Evolutionary conservation across 2,329 filamentous ascomycete species (phyloP).

Genomic region (Colletotrichum zoysiae): DNA sequence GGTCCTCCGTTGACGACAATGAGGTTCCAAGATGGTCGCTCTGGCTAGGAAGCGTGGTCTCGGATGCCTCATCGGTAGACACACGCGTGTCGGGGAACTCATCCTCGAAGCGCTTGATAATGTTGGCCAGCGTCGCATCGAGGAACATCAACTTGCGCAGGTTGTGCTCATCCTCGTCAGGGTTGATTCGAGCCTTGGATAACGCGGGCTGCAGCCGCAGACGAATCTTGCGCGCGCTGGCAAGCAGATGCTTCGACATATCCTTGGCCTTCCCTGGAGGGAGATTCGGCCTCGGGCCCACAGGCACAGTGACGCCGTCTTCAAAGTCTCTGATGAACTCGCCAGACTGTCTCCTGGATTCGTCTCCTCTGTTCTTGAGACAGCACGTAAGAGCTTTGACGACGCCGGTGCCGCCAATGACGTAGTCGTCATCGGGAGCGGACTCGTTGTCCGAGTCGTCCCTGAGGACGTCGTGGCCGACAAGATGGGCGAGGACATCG

Average conservation of each 20-base stretch:
- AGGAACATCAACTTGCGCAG: slow-evolving; percentile 90
- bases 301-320: slow-evolving; percentile 61
- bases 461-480: slow-evolving; percentile 74
- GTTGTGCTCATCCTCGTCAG: slow-evolving; percentile 76
- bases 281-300: slow-evolving; percentile 50
- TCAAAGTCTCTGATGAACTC: slow-evolving; percentile 67
- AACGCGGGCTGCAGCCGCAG: slow-evolving; percentile 86
- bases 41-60: slow-evolving; percentile 46
- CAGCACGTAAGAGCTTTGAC: slow-evolving; percentile 95
- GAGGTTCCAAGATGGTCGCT: slow-evolving; percentile 47
- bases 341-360: slow-evolving; percentile 66
- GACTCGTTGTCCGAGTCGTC: slow-evolving; percentile 72
- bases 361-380: slow-evolving; percentile 81
- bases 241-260: slow-evolving; percentile 91
- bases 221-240: slow-evolving; percentile 90
- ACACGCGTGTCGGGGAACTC: slow-evolving; percentile 91
- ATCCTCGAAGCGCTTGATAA: slow-evolving; percentile 95
- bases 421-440: slow-evolving; percentile 91
- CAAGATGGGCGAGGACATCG: slow-evolving; percentile 87
- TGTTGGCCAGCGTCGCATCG: slow-evolving; percentile 87
- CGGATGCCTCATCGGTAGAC: slow-evolving; percentile 48
- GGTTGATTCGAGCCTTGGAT: slow-evolving; percentile 76
- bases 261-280: slow-evolving; percentile 80
- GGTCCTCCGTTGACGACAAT: slow-evolving; percentile 51
- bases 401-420: slow-evolving; percentile 94